phyloP scores from a whole-genome alignment of 2,329 filamentous ascomycete species.

The Nannizziopsis arthrosporioides region DNA sequence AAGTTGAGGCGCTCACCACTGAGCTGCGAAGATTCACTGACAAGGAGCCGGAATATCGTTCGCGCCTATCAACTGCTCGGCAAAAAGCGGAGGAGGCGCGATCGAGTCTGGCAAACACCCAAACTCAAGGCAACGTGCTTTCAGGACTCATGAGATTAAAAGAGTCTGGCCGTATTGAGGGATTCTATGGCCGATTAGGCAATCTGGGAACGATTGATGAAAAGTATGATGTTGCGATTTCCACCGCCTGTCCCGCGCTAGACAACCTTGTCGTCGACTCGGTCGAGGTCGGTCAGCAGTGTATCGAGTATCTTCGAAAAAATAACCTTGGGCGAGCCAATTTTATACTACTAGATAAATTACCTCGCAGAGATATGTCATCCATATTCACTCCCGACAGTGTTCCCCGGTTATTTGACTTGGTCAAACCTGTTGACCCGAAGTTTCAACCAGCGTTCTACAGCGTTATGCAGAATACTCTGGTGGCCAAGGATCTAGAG shows the following conservation, averaged over 20 bases:
- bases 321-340: slow-evolving; percentile 94
- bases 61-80: slow-evolving; percentile 75
- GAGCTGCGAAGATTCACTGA: slow-evolving; percentile 61
- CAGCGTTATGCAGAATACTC: slow-evolving; percentile 85
- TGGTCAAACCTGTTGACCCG: slow-evolving; percentile 79
- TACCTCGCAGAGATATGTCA: slow-evolving; percentile 65
- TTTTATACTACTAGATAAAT: slow-evolving; percentile 88
- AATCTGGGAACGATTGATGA: slow-evolving; percentile 89
- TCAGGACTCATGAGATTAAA: slow-evolving; percentile 86
- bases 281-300: slow-evolving; percentile 91
- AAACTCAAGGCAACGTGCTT: slow-evolving; percentile 86
- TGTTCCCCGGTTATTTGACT: slow-evolving; percentile 82
- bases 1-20: slow-evolving; percentile 57
- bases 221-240: slow-evolving; percentile 95
- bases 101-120: slow-evolving; percentile 76
- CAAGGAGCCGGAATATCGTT: slow-evolving; percentile 70
- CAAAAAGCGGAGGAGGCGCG: slow-evolving; percentile 95
- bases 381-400: slow-evolving; percentile 80
- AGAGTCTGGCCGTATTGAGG: slow-evolving; percentile 91
- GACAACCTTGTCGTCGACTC: slow-evolving; percentile 97
- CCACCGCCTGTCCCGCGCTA: slow-evolving; percentile 79
- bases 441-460: slow-evolving; percentile 86
- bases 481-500: slow-evolving; percentile 84
- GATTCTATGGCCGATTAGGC: slow-evolving; percentile 88
- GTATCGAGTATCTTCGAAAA: slow-evolving; percentile 93